Evolutionary conservation across 2,329 filamentous ascomycete genomes (phyloP), one percentile per base, ranked within the genome.

Genomic region (Penicillium sp.): DNA sequence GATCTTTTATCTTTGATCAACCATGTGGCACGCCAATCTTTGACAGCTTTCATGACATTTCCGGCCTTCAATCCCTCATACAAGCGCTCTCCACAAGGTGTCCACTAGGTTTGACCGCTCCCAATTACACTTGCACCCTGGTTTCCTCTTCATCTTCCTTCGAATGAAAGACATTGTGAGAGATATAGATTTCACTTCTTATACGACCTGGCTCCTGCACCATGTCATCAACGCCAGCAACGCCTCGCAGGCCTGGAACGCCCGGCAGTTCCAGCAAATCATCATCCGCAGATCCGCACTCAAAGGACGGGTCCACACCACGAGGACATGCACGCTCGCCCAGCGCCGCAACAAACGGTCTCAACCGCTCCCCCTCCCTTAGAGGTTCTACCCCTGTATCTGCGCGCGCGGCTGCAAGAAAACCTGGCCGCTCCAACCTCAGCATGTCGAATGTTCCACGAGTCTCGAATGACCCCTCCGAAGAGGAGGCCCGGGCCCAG

Each of bases 401-500:
- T 53, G 87, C 87, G 52, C 84, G 88, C 61, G 84, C 84, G 45
- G 83, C 86, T 46, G 82, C 82, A 45, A 77, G 82, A 58, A 81
- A 86, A 58, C 80, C 77, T 8, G 66, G 64, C 39, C 65, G 71
- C 28, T 73, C 70, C 40, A 71, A 70, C 43, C 64, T 74, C 37
- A 74, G 70, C 62, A 70, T 69, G 61, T 73, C 68, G 30, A 72
- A 65, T 49, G 66, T 73, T 22, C 68, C 76, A 54, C 75, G 74
- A 50, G 64, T 68, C 40, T 65, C 70, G 35, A 72, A 77, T 42
- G 78, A 80, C 52, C 76, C 76, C 29, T 69, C 69, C 41, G 84
- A 88, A 48, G 80, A 89, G 56, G 87, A 91, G 43, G 84, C 84
- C 54, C 84, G 87, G 59, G 89, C 88, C 14, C 89, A 93, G 70